Evolutionary conservation across 257 asterid genomes (phyloP).

Genomic region (Plantago ovata): DNA sequence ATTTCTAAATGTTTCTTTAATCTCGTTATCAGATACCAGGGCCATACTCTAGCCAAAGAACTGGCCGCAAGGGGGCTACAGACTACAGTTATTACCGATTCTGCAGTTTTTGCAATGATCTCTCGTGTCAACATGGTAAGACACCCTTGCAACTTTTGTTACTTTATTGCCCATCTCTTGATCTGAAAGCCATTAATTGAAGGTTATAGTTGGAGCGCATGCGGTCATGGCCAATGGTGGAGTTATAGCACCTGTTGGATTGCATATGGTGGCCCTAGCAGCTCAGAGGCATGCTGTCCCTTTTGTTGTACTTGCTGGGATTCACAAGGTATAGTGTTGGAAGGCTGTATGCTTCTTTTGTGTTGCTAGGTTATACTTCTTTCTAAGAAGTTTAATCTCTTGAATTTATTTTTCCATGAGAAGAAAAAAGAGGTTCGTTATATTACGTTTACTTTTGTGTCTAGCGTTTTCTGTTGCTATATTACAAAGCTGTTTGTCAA

Average conservation of each 20-base stretch:
- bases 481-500: not conserved
- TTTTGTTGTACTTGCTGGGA: constrained; percentile 98
- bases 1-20: constrained; percentile 13
- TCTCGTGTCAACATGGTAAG: constrained; percentile 97
- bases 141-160: constrained; percentile 10
- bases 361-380: not conserved
- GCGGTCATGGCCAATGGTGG: constrained; percentile 99
- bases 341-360: not conserved
- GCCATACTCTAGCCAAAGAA: constrained; percentile 94
- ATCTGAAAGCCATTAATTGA: constrained; percentile 15
- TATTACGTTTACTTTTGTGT: not conserved
- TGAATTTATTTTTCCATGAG: not conserved
- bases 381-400: not conserved
- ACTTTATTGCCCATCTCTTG: constrained; percentile 20
- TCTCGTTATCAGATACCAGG: constrained; percentile 70
- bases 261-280: constrained; percentile 96
- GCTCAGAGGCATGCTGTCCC: constrained; percentile 98
- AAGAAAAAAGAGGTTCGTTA: constrained; percentile 1
- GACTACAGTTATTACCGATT: constrained; percentile 92
- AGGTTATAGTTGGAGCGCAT: constrained; percentile 99
- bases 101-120: constrained; percentile 98
- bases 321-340: constrained; percentile 61
- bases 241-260: constrained; percentile 94
- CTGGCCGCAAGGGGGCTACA: constrained; percentile 85
- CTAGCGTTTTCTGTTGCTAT: not conserved